A percentile compares a stretch with the other conserved stretches of the same genome.
Evolutionary conservation across 345 rosid genomes (phyloP).

Genomic region (Eucalyptus cladocalyx): DNA sequence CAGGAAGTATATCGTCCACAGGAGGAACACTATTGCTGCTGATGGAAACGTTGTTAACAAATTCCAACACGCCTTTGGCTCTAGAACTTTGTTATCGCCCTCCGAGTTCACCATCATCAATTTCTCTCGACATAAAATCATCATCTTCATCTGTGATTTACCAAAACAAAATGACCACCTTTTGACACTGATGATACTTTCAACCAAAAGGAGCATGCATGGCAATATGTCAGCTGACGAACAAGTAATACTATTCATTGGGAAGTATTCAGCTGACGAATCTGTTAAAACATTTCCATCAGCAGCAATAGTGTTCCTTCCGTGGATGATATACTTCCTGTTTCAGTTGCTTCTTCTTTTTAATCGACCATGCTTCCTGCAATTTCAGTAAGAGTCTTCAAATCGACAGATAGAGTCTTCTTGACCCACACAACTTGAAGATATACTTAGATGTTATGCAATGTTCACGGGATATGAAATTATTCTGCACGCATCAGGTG

Average conservation of each 20-base stretch:
- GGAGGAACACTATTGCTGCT: background rate
- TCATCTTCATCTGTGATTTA: background rate
- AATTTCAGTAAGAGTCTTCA: background rate
- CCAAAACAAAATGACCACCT: background rate
- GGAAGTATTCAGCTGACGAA: background rate
- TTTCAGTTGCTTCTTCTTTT: background rate
- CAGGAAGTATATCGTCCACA: background rate
- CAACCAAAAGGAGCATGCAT: background rate
- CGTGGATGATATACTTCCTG: background rate
- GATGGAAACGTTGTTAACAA: background rate
- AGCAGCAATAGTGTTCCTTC: too few species aligned
- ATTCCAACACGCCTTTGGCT: background rate
- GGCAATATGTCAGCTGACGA: background rate
- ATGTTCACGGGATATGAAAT: background rate
- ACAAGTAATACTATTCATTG: background rate
- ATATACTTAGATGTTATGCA: background rate
- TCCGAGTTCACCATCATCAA: background rate
- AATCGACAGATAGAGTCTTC: background rate
- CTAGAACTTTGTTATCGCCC: background rate
- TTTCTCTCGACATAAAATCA: background rate
- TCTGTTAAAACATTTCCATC: too few species aligned
- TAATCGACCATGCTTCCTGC: background rate
- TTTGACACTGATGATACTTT: background rate
- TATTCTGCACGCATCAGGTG: background rate
- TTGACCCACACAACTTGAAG: background rate